These are phyloP conservation scores for Mycena chlorophos DNA, from an alignment of 768 basidiomycete genomes.

Conservation along the genomic window DNA sequence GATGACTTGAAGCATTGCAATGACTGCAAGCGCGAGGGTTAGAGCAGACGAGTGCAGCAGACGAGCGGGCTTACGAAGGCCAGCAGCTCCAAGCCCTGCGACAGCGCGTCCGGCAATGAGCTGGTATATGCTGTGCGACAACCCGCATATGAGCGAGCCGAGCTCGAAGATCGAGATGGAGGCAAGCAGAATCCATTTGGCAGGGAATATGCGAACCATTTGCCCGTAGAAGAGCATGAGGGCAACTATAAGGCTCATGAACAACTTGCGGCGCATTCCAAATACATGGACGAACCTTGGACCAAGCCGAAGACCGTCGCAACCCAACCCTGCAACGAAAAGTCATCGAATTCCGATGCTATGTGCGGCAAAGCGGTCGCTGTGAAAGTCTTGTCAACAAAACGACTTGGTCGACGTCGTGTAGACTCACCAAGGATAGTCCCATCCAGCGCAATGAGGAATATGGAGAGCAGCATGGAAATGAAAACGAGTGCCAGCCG, in stretches of 20 bases:
- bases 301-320: neutral
- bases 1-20: constrained; percentile 28
- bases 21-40: constrained; percentile 1
- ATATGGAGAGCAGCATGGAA: constrained; percentile 3
- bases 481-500: neutral
- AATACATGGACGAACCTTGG: neutral
- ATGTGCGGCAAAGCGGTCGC: constrained; percentile 11
- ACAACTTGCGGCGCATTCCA: constrained; percentile 3
- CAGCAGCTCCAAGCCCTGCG: constrained; percentile 8
- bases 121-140: constrained; percentile 11
- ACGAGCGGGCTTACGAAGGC: constrained; percentile 41
- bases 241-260: constrained; percentile 3
- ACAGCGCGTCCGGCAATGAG: constrained; percentile 11
- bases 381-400: neutral
- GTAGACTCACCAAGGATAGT: constrained; percentile 1
- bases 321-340: neutral
- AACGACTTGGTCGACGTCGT: neutral
- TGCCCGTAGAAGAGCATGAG: constrained; percentile 16
- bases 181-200: constrained; percentile 8
- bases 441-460: constrained; percentile 9
- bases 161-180: constrained; percentile 12
- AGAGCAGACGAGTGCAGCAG: constrained; percentile 2
- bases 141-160: constrained; percentile 35
- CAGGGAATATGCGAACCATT: constrained; percentile 9
- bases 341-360: constrained; percentile 3